A percentile compares a stretch with the other conserved stretches of the same genome.
phyloP scores from a whole-genome alignment of 176 grass and related monocot species.

The Neostapfia colusana region DNA sequence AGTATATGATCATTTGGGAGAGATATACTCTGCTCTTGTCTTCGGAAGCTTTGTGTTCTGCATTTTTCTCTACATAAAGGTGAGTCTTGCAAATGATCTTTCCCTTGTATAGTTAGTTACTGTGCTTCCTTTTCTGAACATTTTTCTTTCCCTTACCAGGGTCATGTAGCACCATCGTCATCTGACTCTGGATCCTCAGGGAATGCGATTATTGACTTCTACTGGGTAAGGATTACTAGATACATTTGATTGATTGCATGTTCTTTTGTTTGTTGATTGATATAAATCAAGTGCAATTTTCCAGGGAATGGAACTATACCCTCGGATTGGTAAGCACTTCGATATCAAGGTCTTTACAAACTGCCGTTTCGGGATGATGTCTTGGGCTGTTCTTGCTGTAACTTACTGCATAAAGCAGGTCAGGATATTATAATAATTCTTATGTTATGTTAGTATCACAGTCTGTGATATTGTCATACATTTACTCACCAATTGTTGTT shows the following conservation, averaged over 20 bases:
- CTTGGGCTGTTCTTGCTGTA: constrained; percentile 98
- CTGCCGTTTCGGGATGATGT: constrained; percentile 99
- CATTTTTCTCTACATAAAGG: constrained; percentile 89
- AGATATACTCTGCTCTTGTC: constrained; percentile 88
- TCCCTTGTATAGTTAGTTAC: constrained; percentile 9
- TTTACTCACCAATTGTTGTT: background rate
- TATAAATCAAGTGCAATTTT: constrained; percentile 22
- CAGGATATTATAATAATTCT: constrained; percentile 30
- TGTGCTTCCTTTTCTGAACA: constrained; percentile 19
- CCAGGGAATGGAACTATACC: constrained; percentile 96
- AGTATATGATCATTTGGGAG: constrained; percentile 94
- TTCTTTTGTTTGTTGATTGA: constrained; percentile 4
- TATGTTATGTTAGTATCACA: background rate
- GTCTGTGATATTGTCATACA: background rate
- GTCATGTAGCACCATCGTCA: constrained; percentile 92
- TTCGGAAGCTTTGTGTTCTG: constrained; percentile 96
- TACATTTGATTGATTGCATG: background rate
- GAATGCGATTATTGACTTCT: constrained; percentile 92
- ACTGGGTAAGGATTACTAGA: constrained; percentile 65
- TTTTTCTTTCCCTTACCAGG: constrained; percentile 42
- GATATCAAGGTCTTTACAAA: constrained; percentile 99
- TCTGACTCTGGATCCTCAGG: constrained; percentile 95
- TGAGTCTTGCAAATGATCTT: constrained; percentile 25
- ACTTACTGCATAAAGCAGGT: constrained; percentile 99
- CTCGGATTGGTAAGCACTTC: constrained; percentile 91